These are phyloP conservation scores for Phialophora tarda DNA, from an alignment of 2,329 filamentous ascomycete genomes.

Conservation along the genomic window DNA sequence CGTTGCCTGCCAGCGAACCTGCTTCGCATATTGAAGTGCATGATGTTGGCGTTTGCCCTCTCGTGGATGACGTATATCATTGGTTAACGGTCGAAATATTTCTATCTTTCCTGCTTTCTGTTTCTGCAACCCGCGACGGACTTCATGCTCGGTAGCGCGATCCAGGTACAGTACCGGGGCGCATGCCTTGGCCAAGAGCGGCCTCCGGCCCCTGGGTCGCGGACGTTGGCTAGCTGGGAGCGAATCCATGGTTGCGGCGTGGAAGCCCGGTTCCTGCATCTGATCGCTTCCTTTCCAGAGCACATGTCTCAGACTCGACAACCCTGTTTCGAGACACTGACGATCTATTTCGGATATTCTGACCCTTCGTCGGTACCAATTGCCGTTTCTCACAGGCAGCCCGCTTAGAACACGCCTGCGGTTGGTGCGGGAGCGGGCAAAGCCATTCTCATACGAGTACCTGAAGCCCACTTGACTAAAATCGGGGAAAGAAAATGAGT, in stretches of 20 bases:
- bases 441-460: neutral
- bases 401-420: neutral
- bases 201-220: slow-evolving; percentile 21
- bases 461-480: neutral
- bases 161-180: slow-evolving; percentile 21
- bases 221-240: slow-evolving; percentile 20
- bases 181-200: slow-evolving; percentile 11
- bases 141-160: slow-evolving; percentile 12
- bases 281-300: slow-evolving; percentile 30
- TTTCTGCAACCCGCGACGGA: slow-evolving; percentile 16
- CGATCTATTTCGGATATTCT: slow-evolving; percentile 26
- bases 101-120: slow-evolving; percentile 8
- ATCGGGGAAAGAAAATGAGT: neutral
- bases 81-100: slow-evolving; percentile 2
- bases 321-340: slow-evolving; percentile 28
- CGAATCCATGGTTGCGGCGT: slow-evolving; percentile 19
- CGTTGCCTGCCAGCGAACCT: slow-evolving; percentile 10
- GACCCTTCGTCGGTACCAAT: slow-evolving; percentile 15
- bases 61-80: slow-evolving; percentile 15
- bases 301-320: slow-evolving; percentile 33
- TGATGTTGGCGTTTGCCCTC: neutral
- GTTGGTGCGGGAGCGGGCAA: neutral
- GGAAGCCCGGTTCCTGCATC: slow-evolving; percentile 26
- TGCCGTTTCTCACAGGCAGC: neutral
- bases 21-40: slow-evolving; percentile 14